These are phyloP conservation scores for Cystoderma amianthinum DNA, from an alignment of 768 basidiomycete species.

Conservation along the genomic window DNA sequence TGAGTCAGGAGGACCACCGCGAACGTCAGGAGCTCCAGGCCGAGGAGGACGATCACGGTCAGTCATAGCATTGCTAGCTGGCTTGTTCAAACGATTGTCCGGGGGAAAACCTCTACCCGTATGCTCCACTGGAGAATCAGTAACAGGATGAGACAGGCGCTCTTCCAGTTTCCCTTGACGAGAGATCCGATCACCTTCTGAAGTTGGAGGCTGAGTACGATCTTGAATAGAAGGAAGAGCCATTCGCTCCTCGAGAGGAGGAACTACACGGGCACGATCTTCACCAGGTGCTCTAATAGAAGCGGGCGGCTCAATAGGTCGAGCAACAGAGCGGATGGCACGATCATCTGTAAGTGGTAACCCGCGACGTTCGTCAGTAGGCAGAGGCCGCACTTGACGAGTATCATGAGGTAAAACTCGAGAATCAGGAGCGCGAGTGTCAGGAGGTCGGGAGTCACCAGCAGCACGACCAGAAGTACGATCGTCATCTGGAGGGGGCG, in stretches of 20 bases:
- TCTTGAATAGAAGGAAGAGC: not conserved
- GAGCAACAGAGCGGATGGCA: not conserved
- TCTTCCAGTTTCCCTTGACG: constrained; percentile 1
- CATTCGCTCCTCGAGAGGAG: constrained; percentile 1
- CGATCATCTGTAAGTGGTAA: not conserved
- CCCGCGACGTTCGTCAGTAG: not conserved
- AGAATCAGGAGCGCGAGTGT: not conserved
- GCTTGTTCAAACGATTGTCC: too few species aligned
- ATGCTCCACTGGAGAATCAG: too few species aligned
- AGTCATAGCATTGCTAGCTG: not conserved
- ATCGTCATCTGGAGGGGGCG: constrained; percentile 1
- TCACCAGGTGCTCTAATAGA: not conserved
- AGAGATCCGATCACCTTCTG: not conserved
- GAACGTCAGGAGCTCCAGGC: not conserved
- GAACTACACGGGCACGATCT: not conserved
- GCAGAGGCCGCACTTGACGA: not conserved
- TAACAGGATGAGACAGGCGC: not conserved
- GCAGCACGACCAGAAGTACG: constrained; percentile 1
- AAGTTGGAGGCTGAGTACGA: not conserved
- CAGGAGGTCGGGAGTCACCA: constrained; percentile 1
- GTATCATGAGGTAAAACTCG: not conserved
- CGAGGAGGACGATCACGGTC: constrained; percentile 1
- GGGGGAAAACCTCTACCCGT: too few species aligned
- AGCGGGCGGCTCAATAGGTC: not conserved
- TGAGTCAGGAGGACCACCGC: not conserved